phyloP scores from a whole-genome alignment of 352 stramenopile genomes.

The Phytophthora chlamydospora region DNA sequence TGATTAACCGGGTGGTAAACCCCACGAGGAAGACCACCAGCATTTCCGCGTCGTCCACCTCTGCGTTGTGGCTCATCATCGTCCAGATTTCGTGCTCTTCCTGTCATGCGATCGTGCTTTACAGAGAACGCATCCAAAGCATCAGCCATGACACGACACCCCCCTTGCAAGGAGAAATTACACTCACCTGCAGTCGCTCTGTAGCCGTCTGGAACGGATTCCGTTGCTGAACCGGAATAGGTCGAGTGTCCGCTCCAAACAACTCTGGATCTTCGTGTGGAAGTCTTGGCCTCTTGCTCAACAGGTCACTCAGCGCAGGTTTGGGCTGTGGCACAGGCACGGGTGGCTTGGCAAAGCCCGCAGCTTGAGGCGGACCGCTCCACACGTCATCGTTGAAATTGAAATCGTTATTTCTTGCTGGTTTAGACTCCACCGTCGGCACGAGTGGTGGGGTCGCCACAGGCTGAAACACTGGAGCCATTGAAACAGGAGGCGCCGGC shows the following conservation, averaged over 20 bases:
- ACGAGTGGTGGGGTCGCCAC: not conserved
- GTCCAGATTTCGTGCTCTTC: conserved; percentile 43
- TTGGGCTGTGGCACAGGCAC: conserved; percentile 19
- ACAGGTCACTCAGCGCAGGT: conserved; percentile 41
- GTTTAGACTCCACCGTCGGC: not conserved
- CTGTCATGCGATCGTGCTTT: conserved; percentile 55
- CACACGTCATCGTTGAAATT: conserved; percentile 26
- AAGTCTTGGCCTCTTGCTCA: conserved; percentile 39
- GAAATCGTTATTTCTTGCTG: conserved; percentile 11
- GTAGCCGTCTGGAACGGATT: conserved; percentile 79
- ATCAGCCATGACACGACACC: not conserved
- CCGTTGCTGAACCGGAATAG: conserved; percentile 20
- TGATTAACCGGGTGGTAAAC: conserved; percentile 83
- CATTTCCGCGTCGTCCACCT: conserved; percentile 25
- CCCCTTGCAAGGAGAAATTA: not conserved
- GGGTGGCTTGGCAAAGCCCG: conserved; percentile 11
- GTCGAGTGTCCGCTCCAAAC: conserved; percentile 20
- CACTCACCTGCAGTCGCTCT: conserved; percentile 63
- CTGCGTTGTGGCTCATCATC: conserved; percentile 35
- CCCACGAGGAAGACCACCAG: conserved; percentile 42
- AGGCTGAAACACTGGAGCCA: conserved; percentile 2
- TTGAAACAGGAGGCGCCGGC: not conserved
- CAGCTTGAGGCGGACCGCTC: conserved; percentile 17
- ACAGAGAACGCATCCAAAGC: not conserved
- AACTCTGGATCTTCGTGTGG: conserved; percentile 33